Evolutionary conservation across 495 filamentous ascomycete species (phyloP), one percentile per base, ranked within the genome.

Genomic region (Penicillium canescens): DNA sequence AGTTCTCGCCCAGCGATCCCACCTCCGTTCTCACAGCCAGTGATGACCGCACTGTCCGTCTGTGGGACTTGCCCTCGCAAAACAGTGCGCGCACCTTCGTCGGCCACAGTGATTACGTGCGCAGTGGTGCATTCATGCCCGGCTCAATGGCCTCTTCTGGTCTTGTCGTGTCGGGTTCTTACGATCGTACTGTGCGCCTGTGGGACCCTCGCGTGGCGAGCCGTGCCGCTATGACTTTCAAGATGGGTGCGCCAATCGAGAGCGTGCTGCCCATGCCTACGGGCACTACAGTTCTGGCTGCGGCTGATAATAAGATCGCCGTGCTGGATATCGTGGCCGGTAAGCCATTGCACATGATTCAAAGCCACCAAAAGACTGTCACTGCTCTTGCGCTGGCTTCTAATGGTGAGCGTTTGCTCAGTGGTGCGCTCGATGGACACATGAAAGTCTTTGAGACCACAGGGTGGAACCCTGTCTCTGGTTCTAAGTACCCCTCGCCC

Each of bases 331-430:
- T 99, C 18, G 85, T 98, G 16, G 95, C 92, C 42, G 95, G 89
- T 24, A 92, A 89, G 62, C 91, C 91, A 3, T 68, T 93, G 39
- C 86, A 91, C 34, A 73, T 95, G 52, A 86, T 99, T 39, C 85
- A 88, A 49, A 96, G 92, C 64, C 95, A 99, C 69, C 94, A 99
- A 71, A 98, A 97, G 82, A 96, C 94, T 0, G 91, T 99, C 28
- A 98, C 94, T 0, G 83, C 89, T 4, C 79, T 99, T 33, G 77
- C 78, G 13, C 66, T 85, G n/a, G 94, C 91, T 0, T 90, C 88
- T 26, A 85, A 89, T 58, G 84, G 86, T 14, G 83, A 84, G 43
- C 82, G 95, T 40, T 77, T 99, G 42, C 81, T 99, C 53, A 90
- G 83, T 65, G 95, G 91, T 67, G 88, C 85, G 13, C 76, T 99